Conservation (phyloP, 441 rosid species). For the Pelargonium australe region DNA sequence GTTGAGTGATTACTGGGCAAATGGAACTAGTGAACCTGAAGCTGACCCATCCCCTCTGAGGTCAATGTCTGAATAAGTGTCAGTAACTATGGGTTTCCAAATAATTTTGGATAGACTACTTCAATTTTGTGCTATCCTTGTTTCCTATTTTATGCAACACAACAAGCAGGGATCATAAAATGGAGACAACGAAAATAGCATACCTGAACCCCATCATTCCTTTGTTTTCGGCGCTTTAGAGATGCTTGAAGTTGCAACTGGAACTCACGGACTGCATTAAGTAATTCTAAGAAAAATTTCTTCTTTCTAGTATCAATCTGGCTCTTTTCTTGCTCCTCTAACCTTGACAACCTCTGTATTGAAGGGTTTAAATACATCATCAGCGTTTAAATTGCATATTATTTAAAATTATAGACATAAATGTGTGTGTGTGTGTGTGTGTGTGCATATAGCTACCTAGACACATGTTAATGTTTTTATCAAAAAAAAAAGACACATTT, state of each 20-base stretch:
- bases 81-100: too few relatives aligned
- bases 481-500: too few relatives aligned
- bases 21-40: too few relatives aligned
- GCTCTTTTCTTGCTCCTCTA: constrained; percentile 84
- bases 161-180: constrained; percentile 6
- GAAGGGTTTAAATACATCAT: constrained; percentile 25
- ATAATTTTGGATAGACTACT: background rate
- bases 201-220: constrained; percentile 92
- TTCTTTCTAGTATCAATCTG: constrained; percentile 71
- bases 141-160: background rate
- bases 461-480: too few relatives aligned
- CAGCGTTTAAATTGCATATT: background rate
- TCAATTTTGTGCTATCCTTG: background rate
- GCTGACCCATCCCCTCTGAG: too few relatives aligned
- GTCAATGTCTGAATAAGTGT: too few relatives aligned
- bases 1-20: too few relatives aligned
- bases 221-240: constrained; percentile 87
- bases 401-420: background rate
- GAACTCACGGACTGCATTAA: constrained; percentile 87
- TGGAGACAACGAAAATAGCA: constrained; percentile 15
- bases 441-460: too few relatives aligned
- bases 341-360: constrained; percentile 75
- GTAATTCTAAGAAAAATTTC: constrained; percentile 82
- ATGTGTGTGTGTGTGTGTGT: background rate
- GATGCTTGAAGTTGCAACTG: constrained; percentile 77